Evolutionary conservation across 2,329 filamentous ascomycete genomes (phyloP), one percentile per base, ranked within the genome.

Genomic region (Scedosporium minutisporum): DNA sequence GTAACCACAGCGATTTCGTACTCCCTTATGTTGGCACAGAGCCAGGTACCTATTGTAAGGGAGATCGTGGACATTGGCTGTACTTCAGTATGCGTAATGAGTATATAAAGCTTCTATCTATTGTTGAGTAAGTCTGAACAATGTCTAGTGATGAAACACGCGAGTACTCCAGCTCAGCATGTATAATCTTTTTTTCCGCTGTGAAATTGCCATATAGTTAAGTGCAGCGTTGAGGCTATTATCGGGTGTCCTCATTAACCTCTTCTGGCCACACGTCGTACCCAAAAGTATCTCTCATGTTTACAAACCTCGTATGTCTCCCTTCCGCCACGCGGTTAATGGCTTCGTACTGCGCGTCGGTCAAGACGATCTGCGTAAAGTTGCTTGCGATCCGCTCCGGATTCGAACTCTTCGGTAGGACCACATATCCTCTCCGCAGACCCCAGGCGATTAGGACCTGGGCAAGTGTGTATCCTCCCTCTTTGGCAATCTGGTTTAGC

Each of bases 231-330:
- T 14, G 3, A 38, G 10, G 33, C 10, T 38, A 38, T 38, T 38
- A 2, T 14, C 10, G 9, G 4, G 12, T 4, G 33, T 38, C 33
- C 12, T 38, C 10, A 10, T 29, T 33, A 27, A 27, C 23, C 76
- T 87, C 84, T 69, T 86, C 82, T 0, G 85, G 80, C 85, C 85
- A 87, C 59, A 90, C 82, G 68, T 91, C 80, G 71, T 88, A 89
- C 6, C 88, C 88, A 72, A 91, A 91, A 1, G 86, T 89, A 66
- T 90, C 87, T 80, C 89, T 91, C 88, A 91, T 91, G 77, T 91
- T 90, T 64, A 91, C 88, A 69, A 91, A 91, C 44, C 88, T 83
- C 27, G 82, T 83, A 73, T 89, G 85, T 60, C 87, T 80, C 42
- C 85, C 84, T 71, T 83, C 79, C 1, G 87, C 86, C 41, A 79